phyloP scores from a whole-genome alignment of 495 filamentous ascomycete species.

The Xylaria cubensis region DNA sequence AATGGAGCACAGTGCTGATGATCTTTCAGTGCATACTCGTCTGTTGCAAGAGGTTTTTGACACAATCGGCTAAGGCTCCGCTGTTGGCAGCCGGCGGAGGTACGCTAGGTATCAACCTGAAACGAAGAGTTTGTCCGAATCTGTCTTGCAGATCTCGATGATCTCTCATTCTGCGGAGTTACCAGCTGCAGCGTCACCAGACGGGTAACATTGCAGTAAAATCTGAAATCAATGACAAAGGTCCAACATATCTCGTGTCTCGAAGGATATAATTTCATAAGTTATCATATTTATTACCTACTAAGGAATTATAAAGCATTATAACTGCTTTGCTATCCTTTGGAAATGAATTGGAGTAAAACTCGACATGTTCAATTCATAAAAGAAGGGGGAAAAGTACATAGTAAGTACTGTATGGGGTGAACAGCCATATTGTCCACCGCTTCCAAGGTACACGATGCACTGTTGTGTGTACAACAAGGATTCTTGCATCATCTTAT shows the following conservation, averaged over 20 bases:
- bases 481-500: constrained; percentile 29
- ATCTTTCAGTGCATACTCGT: background rate
- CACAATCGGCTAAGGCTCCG: constrained; percentile 1
- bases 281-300: background rate
- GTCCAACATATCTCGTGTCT: background rate
- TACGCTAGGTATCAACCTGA: constrained; percentile 14
- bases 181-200: background rate
- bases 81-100: constrained; percentile 8
- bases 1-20: constrained; percentile 1
- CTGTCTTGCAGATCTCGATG: constrained; percentile 4
- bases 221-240: background rate
- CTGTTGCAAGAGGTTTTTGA: background rate
- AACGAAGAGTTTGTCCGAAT: constrained; percentile 16
- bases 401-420: background rate
- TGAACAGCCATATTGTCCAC: background rate
- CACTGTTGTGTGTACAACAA: constrained; percentile 15
- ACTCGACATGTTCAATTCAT: background rate
- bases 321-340: background rate
- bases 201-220: background rate
- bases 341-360: background rate
- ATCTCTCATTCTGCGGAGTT: constrained; percentile 23
- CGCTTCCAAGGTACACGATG: background rate
- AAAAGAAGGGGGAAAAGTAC: background rate
- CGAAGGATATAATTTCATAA: background rate
- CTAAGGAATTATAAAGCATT: background rate